phyloP scores from a whole-genome alignment of 768 basidiomycete genomes.

The Collybia sordida region DNA sequence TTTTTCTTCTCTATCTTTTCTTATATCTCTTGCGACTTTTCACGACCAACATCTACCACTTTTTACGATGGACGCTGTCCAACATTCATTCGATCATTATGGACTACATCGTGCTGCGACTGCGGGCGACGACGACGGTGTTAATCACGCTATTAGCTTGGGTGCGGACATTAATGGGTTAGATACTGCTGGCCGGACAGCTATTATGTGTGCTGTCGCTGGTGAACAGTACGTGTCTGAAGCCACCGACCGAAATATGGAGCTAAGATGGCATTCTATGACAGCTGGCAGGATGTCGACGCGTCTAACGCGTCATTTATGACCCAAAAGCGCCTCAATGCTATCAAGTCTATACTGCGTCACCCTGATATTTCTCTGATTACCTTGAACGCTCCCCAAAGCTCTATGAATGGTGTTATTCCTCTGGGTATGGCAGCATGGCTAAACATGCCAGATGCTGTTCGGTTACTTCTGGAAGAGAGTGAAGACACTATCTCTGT shows the following conservation, averaged over 20 bases:
- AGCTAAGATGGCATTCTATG: constrained; percentile 1
- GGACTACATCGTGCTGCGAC: constrained; percentile 56
- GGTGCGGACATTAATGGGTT: constrained; percentile 72
- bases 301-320: constrained; percentile 70
- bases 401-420: constrained; percentile 69
- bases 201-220: constrained; percentile 68
- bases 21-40: not conserved
- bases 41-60: not conserved
- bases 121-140: constrained; percentile 52
- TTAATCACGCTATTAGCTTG: constrained; percentile 49
- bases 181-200: constrained; percentile 59
- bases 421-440: constrained; percentile 80
- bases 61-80: constrained; percentile 20
- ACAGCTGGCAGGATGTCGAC: constrained; percentile 70
- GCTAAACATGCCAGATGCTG: constrained; percentile 62
- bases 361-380: constrained; percentile 63
- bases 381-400: constrained; percentile 73
- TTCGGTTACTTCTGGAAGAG: constrained; percentile 63
- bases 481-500: constrained; percentile 65
- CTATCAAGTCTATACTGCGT: constrained; percentile 53
- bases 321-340: constrained; percentile 53
- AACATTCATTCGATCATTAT: constrained; percentile 33
- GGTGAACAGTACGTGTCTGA: constrained; percentile 59
- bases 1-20: constrained; percentile 7
- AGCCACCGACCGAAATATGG: not conserved